Evolutionary conservation across 2,329 filamentous ascomycete genomes (phyloP), one percentile per base, ranked within the genome.

Genomic region (Trichoderma gracile): DNA sequence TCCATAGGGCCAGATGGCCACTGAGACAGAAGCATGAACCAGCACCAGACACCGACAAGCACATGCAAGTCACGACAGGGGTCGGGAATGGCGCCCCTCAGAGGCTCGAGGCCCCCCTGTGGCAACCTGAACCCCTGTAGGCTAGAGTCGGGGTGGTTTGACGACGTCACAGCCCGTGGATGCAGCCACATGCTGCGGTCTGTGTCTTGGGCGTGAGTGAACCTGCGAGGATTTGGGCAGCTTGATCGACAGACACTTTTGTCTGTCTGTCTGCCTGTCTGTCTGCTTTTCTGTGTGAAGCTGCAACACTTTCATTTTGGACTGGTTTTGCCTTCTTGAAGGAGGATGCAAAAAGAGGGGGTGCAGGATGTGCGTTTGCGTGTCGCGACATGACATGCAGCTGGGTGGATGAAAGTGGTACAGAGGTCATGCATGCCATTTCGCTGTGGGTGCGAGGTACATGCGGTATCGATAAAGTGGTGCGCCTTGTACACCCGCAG

Each of bases 131-230:
- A 25, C 25, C 25, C 53, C 38, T 27, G 38, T 45, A 17, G 33
- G 9, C 25, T 30, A 47, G n/a, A 38, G 25, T 45, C 56, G 56
- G 56, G 56, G 56, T 46, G 49, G 56, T 45, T 50, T 17, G 46
- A 59, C 56, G 46, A 60, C 57, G 57, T 60, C 57, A 60, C 57
- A 45, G 57, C 57, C 57, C 47, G 46, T 52, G 46, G 46, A 30
- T 60, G 57, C 42, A 60, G 57, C 47, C 47, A 43, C 57, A 60
- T 60, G 57, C 33, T 50, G 33, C 30, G 8, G 30, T 30, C 30
- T 50, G 17, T 42, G 46, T 60, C 33, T 50, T 38, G 21, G 21
- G 55, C 43, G 56, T 58, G 19, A 14, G 56, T 58, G 19, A 14
- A 38, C 33, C 12, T 40, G n/a, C 45, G 43, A 59, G 42, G 8